These are phyloP conservation scores for Leucosporidium scottii DNA, from an alignment of 768 basidiomycete genomes.

Conservation along the genomic window DNA sequence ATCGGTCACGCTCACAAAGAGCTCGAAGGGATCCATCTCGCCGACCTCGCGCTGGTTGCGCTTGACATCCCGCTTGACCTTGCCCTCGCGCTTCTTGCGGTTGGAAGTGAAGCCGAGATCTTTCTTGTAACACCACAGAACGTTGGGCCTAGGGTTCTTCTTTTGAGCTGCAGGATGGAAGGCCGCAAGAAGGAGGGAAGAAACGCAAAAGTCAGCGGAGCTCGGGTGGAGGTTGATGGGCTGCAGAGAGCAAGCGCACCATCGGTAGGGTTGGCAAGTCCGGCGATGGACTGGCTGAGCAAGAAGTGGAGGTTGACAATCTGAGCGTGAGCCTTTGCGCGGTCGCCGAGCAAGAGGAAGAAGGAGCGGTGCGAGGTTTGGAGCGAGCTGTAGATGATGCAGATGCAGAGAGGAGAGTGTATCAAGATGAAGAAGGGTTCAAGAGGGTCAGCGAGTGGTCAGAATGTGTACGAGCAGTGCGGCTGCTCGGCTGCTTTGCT, in stretches of 20 bases:
- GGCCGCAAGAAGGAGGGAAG: too few relatives aligned
- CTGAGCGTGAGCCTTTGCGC: conserved; percentile 81
- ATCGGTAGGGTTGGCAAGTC: conserved; percentile 29
- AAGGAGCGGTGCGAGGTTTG: conserved; percentile 65
- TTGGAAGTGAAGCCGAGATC: conserved; percentile 95
- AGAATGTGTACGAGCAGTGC: not conserved
- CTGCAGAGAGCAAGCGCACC: conserved; percentile 4
- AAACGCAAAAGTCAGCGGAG: not conserved
- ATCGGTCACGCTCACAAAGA: conserved; percentile 97
- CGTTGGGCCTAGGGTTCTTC: conserved; percentile 49
- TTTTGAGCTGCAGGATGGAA: conserved; percentile 21
- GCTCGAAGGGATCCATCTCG: conserved; percentile 95
- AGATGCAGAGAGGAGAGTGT: not conserved
- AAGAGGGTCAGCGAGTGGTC: not conserved
- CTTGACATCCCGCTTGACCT: conserved; percentile 93
- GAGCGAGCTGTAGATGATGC: conserved; percentile 6
- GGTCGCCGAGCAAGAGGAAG: conserved; percentile 93
- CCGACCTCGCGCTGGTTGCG: conserved; percentile 87
- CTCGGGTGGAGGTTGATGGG: not conserved
- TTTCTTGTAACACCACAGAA: conserved; percentile 98
- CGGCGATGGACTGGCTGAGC: conserved; percentile 64
- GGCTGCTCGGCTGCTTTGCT: not conserved
- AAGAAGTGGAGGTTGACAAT: conserved; percentile 93
- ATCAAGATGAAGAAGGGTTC: not conserved
- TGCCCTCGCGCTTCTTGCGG: conserved; percentile 92